Evolutionary conservation across 495 filamentous ascomycete genomes (phyloP).

Genomic region (Diplogelasinospora grovesii): DNA sequence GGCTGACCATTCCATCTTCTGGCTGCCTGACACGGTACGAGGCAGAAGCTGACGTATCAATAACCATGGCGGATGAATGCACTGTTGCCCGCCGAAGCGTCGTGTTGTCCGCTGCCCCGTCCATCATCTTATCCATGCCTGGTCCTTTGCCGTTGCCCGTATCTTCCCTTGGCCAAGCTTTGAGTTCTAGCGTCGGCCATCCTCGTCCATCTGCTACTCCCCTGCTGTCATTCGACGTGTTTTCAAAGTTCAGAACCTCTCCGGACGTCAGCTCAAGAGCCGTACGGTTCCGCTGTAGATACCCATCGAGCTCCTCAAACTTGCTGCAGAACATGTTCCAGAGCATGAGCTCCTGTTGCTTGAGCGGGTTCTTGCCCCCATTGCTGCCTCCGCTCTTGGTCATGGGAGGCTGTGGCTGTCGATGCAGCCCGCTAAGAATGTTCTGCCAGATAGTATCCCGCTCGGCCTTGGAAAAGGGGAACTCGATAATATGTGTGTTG

Average conservation of each 20-base stretch:
- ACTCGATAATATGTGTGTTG: slow-evolving; percentile 21
- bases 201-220: no score
- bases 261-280: slow-evolving; percentile 14
- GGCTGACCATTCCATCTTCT: slow-evolving; percentile 14
- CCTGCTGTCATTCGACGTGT: no score
- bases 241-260: slow-evolving; percentile 13
- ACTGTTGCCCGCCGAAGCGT: slow-evolving; percentile 12
- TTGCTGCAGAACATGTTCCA: slow-evolving; percentile 3
- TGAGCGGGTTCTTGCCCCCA: slow-evolving; percentile 1
- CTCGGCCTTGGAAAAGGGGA: slow-evolving; percentile 17
- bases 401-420: not conserved
- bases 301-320: slow-evolving; percentile 15
- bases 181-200: no score
- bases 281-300: slow-evolving; percentile 16
- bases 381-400: not conserved
- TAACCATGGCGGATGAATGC: slow-evolving; percentile 13
- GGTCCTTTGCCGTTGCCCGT: slow-evolving; percentile 1
- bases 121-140: not conserved
- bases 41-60: not conserved
- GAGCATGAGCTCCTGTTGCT: slow-evolving; percentile 11
- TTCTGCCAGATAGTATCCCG: slow-evolving; percentile 19
- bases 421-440: slow-evolving; percentile 14
- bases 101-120: not conserved
- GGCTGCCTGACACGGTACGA: slow-evolving; percentile 8
- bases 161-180: no score